phyloP scores from a whole-genome alignment of 345 rosid species.

The Eucalyptus tenuipes region DNA sequence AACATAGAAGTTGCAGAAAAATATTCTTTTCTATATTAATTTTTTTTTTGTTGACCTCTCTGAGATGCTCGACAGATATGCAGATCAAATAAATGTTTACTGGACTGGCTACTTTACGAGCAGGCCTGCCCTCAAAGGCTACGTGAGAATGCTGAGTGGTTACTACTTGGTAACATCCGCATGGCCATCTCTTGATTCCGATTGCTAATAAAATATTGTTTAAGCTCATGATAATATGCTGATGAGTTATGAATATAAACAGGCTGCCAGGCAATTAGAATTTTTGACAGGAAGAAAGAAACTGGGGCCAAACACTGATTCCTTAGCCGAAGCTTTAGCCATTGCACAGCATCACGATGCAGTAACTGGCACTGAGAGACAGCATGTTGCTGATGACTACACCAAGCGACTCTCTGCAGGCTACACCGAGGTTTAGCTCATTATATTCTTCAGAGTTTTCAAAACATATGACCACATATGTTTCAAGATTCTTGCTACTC shows the following conservation, averaged over 20 bases:
- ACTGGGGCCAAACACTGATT: conserved; percentile 61
- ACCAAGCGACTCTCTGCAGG: conserved; percentile 75
- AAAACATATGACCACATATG: not conserved
- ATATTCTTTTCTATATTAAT: not conserved
- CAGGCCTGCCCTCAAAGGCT: conserved; percentile 83
- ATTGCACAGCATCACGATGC: conserved; percentile 97
- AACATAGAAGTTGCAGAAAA: not conserved
- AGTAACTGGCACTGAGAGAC: conserved; percentile 83
- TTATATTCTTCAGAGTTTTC: not conserved
- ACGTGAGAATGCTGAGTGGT: conserved; percentile 80
- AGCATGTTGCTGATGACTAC: conserved; percentile 92
- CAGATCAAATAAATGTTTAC: conserved; percentile 82
- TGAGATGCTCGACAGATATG: conserved; percentile 47
- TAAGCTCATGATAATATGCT: not conserved
- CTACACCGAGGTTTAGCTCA: conserved; percentile 44
- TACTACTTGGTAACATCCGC: conserved; percentile 59
- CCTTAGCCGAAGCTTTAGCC: conserved; percentile 86
- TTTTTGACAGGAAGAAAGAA: conserved; percentile 64
- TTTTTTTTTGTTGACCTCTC: not conserved
- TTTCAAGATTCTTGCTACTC: conserved; percentile 24
- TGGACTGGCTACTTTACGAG: conserved; percentile 96
- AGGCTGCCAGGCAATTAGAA: conserved; percentile 93
- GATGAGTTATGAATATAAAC: not conserved
- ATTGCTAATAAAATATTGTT: not conserved
- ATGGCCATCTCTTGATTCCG: not conserved